Base-by-base conservation (phyloP, 2,329 filamentous ascomycete genomes). In the Ophiosphaerella korrae region DNA sequence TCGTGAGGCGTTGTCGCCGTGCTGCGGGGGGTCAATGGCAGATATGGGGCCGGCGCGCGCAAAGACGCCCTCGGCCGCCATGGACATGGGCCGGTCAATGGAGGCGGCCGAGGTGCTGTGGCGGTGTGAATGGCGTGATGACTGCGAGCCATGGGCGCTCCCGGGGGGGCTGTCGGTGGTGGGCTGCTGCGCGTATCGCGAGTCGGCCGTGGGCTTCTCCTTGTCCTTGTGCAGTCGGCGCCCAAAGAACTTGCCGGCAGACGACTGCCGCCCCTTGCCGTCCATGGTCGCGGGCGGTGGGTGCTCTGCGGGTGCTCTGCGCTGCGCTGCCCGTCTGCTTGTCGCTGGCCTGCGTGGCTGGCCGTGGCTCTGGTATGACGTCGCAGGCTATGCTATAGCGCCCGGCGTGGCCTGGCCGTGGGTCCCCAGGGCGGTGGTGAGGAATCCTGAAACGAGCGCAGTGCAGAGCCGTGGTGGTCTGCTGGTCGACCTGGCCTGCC, bases 231-330 rank as follows among this genome's bases (percentile, higher is more conserved):
- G 80, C 66, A 80, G 71, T 54, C 82, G 89, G 70, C 92, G 85
- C 67, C 90, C 92, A 79, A 97, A 97, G 80, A 97, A 91, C 57
- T 88, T 88, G 71, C 85, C 83, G 71, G 86, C 88, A 68, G 90
- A 92, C 60, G 89, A 91, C 80, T 93, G 89, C 75, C 89, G 86
- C 67, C 88, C 82, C 78, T 92, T 91, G 79, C 90, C 88, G 79
- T 88, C 81, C 71, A 84, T 66, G 43, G 51, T 64, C 18, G 18
- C 18, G 3, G 18, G 18, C 18, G 18, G 18, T 3, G 18, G 18
- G 18, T 21, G 18, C 18, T 3, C 18, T 21, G 18, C 18, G 18
- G 18, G 18, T 21, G 18, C 18, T 21, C 18, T 21, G 18, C 18
- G 18, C 26, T 29, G 7, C 26, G 7, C 26, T 29, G 26, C 26